Conservation (phyloP, 176 grass and related monocot genomes). For the Coix lacrymajobi region DNA sequence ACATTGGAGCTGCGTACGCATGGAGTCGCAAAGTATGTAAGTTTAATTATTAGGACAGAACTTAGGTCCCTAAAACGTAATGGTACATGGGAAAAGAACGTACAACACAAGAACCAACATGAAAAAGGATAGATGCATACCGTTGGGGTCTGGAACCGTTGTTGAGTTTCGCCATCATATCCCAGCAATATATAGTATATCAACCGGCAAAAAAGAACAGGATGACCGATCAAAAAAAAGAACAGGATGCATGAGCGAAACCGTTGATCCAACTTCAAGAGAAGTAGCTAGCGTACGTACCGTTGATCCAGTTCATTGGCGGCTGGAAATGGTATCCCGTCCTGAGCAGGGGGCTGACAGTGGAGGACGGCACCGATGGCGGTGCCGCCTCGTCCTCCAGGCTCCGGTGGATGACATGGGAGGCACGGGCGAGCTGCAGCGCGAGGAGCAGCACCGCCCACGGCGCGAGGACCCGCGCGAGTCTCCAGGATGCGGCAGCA, state of each 20-base stretch:
- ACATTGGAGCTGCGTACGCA: conserved; percentile 60
- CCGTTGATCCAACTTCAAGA: no score
- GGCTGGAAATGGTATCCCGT: conserved; percentile 65
- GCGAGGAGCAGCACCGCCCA: conserved; percentile 26
- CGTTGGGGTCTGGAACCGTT: conserved; percentile 47
- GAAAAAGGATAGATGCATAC: no score
- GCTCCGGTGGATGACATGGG: conserved; percentile 31
- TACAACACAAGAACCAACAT: no score
- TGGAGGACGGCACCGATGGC: conserved; percentile 30
- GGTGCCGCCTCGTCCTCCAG: conserved; percentile 4
- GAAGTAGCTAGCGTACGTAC: conserved; percentile 18
- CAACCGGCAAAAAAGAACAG: no score
- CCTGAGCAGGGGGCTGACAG: conserved; percentile 40
- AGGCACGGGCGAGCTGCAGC: conserved; percentile 27
- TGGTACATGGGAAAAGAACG: no score
- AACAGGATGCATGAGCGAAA: no score
- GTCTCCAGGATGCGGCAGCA: not conserved
- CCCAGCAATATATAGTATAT: no score
- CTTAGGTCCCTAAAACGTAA: no score
- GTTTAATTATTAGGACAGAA: no score
- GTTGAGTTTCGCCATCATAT: not conserved
- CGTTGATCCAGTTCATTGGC: conserved; percentile 68
- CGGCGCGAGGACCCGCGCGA: conserved; percentile 7
- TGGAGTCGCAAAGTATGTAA: no score
- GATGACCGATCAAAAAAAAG: no score